Conservation (phyloP, 352 stramenopile genomes). For the Elongisporangium prolatum region DNA sequence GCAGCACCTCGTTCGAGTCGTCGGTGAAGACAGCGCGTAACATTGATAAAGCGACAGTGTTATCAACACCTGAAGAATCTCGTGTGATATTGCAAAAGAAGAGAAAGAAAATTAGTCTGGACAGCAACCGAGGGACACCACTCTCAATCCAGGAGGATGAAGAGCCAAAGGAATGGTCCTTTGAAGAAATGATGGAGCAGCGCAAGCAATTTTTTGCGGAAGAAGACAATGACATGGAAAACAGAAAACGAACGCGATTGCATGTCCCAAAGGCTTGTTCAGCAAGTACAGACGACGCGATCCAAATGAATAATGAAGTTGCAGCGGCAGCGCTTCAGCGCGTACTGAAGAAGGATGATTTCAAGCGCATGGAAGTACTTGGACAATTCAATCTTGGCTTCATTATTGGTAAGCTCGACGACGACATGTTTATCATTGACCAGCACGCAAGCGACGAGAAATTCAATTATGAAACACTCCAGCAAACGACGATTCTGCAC, state of each 20-base stretch:
- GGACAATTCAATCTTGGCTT: conserved; percentile 99
- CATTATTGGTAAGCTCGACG: conserved; percentile 88
- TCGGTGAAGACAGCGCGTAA: background rate
- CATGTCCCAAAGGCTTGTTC: conserved; percentile 40
- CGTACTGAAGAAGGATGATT: conserved; percentile 89
- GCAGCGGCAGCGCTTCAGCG: conserved; percentile 55
- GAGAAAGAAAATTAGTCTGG: background rate
- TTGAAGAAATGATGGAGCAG: conserved; percentile 32
- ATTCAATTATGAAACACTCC: conserved; percentile 69
- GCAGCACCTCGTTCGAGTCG: background rate
- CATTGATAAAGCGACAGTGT: background rate
- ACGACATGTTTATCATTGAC: conserved; percentile 98
- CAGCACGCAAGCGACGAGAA: conserved; percentile 98
- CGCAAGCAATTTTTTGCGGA: conserved; percentile 36
- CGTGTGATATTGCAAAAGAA: background rate
- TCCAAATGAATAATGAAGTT: conserved; percentile 32
- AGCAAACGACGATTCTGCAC: conserved; percentile 89
- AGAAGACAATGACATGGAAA: conserved; percentile 30
- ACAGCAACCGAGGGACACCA: conserved; percentile 1
- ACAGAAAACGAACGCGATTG: conserved; percentile 19
- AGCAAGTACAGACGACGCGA: conserved; percentile 3
- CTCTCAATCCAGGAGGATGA: conserved; percentile 4
- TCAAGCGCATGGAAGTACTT: conserved; percentile 89
- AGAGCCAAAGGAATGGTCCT: conserved; percentile 33
- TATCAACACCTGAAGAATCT: background rate